A percentile compares a stretch with the other conserved stretches of the same genome.
These are phyloP conservation scores for Cairneyella variabilis DNA, from an alignment of 495 filamentous ascomycete genomes.

Conservation along the genomic window DNA sequence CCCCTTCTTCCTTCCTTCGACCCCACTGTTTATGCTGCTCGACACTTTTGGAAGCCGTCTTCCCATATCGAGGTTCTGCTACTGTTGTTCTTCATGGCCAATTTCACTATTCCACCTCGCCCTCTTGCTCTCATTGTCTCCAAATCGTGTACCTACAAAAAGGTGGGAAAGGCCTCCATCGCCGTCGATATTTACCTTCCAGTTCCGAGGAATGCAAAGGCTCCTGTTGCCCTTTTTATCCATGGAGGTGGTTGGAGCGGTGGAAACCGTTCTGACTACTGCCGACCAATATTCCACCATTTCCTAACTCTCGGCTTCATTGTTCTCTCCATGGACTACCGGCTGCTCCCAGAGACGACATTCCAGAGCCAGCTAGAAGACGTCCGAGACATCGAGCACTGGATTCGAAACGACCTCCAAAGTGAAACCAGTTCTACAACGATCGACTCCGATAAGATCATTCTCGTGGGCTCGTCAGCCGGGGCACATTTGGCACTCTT, in stretches of 20 bases:
- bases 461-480: slow-evolving; percentile 10
- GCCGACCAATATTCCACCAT: slow-evolving; percentile 9
- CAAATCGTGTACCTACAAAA: slow-evolving; percentile 15
- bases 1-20: not conserved
- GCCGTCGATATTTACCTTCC: slow-evolving; percentile 17
- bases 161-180: not conserved
- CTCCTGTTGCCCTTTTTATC: slow-evolving; percentile 2
- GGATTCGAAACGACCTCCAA: slow-evolving; percentile 8
- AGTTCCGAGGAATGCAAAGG: not conserved
- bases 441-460: slow-evolving; percentile 5
- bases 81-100: not conserved
- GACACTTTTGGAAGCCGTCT: not conserved
- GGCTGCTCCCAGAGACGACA: slow-evolving; percentile 11
- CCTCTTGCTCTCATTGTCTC: slow-evolving; percentile 8
- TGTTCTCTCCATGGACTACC: slow-evolving; percentile 13
- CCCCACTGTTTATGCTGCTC: slow-evolving; percentile 1
- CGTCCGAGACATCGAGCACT: slow-evolving; percentile 13
- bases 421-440: not conserved
- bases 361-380: slow-evolving; percentile 10
- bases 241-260: slow-evolving; percentile 13
- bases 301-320: slow-evolving; percentile 14
- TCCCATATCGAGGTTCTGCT: not conserved
- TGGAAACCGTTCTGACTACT: slow-evolving; percentile 13
- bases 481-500: slow-evolving; percentile 18
- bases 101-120: not conserved